Conservation (phyloP, 2,329 filamentous ascomycete genomes). For the Immersiporthe knoxdaviesiana region DNA sequence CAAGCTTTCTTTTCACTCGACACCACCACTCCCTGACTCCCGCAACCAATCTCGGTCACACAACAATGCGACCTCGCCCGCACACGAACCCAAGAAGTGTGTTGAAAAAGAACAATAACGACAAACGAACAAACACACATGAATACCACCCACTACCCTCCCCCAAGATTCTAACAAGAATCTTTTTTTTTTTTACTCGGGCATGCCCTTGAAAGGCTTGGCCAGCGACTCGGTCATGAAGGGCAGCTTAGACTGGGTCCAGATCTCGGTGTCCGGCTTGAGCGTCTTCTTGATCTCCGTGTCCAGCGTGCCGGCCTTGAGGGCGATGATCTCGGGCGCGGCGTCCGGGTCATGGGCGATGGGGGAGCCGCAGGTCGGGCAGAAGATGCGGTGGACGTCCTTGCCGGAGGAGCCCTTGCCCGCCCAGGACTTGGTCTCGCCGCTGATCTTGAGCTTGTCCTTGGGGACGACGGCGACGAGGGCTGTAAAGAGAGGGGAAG, state of each 20-base stretch:
- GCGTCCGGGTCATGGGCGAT: conserved; percentile 72
- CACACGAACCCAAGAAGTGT: not conserved
- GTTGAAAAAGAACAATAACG: no score
- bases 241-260: conserved; percentile 69
- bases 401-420: conserved; percentile 64
- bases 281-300: conserved; percentile 68
- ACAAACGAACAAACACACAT: no score
- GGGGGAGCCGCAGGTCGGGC: conserved; percentile 69
- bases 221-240: conserved; percentile 69
- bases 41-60: not conserved
- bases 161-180: no score
- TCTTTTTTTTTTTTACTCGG: conserved; percentile 53
- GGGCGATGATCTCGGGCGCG: conserved; percentile 70
- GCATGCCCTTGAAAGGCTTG: conserved; percentile 68
- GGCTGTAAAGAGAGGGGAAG: conserved; percentile 44
- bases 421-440: conserved; percentile 67
- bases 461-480: conserved; percentile 69
- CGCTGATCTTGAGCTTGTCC: conserved; percentile 65
- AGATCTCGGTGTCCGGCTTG: conserved; percentile 72
- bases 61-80: not conserved
- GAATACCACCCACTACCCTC: not conserved
- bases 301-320: conserved; percentile 69
- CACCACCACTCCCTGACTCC: conserved; percentile 5
- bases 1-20: not conserved
- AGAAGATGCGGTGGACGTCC: conserved; percentile 69